Conservation (phyloP, 2,329 filamentous ascomycete species). For the Dactylellina cionopaga region DNA sequence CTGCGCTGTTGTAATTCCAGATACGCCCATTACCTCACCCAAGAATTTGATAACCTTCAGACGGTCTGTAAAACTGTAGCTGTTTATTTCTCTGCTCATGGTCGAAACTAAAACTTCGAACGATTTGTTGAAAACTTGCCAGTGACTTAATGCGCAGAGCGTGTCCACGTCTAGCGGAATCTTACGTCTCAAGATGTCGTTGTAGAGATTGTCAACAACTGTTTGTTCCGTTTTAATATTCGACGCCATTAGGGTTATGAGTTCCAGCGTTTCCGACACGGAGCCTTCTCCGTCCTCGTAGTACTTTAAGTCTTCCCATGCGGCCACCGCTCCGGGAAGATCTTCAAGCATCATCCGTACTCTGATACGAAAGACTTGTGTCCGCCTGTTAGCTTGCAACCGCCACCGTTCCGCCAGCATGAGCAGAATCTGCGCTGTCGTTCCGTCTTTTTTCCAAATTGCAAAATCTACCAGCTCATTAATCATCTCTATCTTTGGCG, state of each 20-base stretch:
- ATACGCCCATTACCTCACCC: slow-evolving; percentile 53
- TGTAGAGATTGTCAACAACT: slow-evolving; percentile 49
- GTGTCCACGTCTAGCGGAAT: slow-evolving; percentile 44
- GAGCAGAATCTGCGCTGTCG: slow-evolving; percentile 78
- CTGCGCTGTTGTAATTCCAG: slow-evolving; percentile 11
- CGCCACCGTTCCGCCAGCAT: slow-evolving; percentile 72
- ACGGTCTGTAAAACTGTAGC: slow-evolving; percentile 54
- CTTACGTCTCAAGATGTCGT: slow-evolving; percentile 52
- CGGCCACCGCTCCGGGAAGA: slow-evolving; percentile 73
- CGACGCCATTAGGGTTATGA: slow-evolving; percentile 51
- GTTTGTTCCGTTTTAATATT: slow-evolving; percentile 28
- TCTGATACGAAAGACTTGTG: slow-evolving; percentile 78
- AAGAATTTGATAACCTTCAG: slow-evolving; percentile 54
- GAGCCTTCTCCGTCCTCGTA: slow-evolving; percentile 48
- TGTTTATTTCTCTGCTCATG: slow-evolving; percentile 51
- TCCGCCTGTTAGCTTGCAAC: slow-evolving; percentile 74
- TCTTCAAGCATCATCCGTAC: slow-evolving; percentile 79
- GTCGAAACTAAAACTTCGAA: slow-evolving; percentile 55
- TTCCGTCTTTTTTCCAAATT: slow-evolving; percentile 74
- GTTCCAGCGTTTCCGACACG: slow-evolving; percentile 44
- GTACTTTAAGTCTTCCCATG: slow-evolving; percentile 69
- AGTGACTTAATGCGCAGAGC: slow-evolving; percentile 42
- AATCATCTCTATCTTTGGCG: slow-evolving; percentile 75
- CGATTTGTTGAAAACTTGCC: slow-evolving; percentile 52
- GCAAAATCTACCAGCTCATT: slow-evolving; percentile 80